Conservation (phyloP, 768 basidiomycete genomes). For the Lactarius sp. region DNA sequence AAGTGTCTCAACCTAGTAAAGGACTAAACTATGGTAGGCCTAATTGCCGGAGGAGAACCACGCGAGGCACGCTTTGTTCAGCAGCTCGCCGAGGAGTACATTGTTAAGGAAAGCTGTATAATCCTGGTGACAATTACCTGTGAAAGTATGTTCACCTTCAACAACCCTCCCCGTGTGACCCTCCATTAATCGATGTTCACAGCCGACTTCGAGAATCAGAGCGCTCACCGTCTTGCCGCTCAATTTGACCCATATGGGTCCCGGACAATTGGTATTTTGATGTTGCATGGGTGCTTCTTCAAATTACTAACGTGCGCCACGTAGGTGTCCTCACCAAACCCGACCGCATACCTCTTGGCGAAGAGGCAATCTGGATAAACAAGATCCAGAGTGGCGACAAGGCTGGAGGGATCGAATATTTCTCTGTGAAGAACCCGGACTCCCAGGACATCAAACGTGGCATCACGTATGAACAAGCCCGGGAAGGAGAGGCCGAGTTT, state of each 20-base stretch:
- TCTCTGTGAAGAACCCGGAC: conserved; percentile 24
- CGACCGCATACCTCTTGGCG: conserved; percentile 19
- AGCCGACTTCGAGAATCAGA: conserved; percentile 83
- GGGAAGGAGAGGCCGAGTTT: conserved; percentile 12
- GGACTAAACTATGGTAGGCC: conserved; percentile 34
- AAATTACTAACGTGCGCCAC: neutral
- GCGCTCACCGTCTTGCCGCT: conserved; percentile 62
- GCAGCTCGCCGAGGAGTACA: conserved; percentile 53
- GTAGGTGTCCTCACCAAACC: conserved; percentile 20
- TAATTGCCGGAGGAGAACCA: conserved; percentile 52
- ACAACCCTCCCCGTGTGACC: neutral
- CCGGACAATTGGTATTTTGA: conserved; percentile 59
- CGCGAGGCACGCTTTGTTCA: conserved; percentile 60
- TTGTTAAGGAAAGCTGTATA: conserved; percentile 56
- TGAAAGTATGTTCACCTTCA: conserved; percentile 45
- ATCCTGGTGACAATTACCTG: conserved; percentile 58
- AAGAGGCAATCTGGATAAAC: conserved; percentile 15
- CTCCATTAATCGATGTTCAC: neutral
- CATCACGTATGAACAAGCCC: conserved; percentile 23
- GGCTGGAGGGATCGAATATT: conserved; percentile 12
- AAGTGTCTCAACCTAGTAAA: neutral
- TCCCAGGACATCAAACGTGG: conserved; percentile 15
- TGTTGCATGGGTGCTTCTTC: neutral
- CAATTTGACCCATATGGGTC: conserved; percentile 54
- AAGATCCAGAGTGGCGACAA: conserved; percentile 5